Evolutionary conservation across 2,329 filamentous ascomycete species (phyloP).

Genomic region (Chaetomiaceae sp.): DNA sequence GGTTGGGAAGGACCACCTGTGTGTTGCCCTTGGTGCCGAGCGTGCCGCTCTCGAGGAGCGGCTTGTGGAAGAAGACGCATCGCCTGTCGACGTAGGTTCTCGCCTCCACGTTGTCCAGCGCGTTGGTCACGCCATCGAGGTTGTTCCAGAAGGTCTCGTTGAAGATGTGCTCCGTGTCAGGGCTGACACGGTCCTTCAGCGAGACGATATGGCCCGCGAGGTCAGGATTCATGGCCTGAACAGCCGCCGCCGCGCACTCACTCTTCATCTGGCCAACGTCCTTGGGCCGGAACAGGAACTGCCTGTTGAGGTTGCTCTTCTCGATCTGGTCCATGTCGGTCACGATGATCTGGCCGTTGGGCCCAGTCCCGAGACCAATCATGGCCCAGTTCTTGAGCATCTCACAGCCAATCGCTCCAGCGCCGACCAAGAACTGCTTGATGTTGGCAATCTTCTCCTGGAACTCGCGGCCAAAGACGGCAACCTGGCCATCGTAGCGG

Average conservation of each 20-base stretch:
- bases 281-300: conserved; percentile 89
- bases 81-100: conserved; percentile 93
- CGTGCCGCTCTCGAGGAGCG: conserved; percentile 91
- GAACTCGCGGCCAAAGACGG: conserved; percentile 88
- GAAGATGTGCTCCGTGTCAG: conserved; percentile 90
- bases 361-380: conserved; percentile 89
- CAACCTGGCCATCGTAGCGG: conserved; percentile 95
- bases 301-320: conserved; percentile 96
- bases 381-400: conserved; percentile 99
- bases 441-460: conserved; percentile 90
- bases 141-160: conserved; percentile 86
- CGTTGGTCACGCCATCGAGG: conserved; percentile 91
- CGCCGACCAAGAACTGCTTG: conserved; percentile 90
- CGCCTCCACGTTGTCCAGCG: conserved; percentile 94
- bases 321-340: conserved; percentile 99
- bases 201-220: conserved; percentile 79
- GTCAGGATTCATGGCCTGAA: conserved; percentile 92
- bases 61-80: conserved; percentile 98
- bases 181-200: conserved; percentile 82
- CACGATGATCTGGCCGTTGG: conserved; percentile 81
- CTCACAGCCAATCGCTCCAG: conserved; percentile 95
- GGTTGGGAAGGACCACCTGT: conserved; percentile 82
- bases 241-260: conserved; percentile 84
- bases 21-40: conserved; percentile 99
- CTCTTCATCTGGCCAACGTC: conserved; percentile 98